A percentile compares a stretch with the other conserved stretches of the same genome.
phyloP scores from a whole-genome alignment of 148 eudicot species.

The Silene latifolia region DNA sequence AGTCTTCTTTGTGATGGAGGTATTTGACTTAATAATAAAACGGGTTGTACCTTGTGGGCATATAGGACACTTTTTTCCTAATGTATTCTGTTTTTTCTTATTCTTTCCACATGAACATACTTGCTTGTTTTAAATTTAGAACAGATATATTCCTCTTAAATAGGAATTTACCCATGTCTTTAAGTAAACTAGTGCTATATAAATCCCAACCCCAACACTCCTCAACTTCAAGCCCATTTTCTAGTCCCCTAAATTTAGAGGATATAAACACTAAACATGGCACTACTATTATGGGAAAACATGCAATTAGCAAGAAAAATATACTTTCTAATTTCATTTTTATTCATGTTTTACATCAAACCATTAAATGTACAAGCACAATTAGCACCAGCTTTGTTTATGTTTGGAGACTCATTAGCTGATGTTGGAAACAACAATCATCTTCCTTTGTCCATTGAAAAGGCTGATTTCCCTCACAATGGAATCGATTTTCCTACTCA shows the following conservation, averaged over 20 bases:
- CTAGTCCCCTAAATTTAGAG: background rate
- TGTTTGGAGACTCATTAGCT: conserved; percentile 84
- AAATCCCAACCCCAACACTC: too few species aligned
- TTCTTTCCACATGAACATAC: too few species aligned
- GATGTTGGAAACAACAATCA: conserved; percentile 89
- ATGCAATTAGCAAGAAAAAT: conserved; percentile 6
- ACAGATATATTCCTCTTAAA: too few species aligned
- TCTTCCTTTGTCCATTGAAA: conserved; percentile 53
- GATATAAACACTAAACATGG: background rate
- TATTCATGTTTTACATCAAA: conserved; percentile 1
- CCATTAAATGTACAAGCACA: conserved; percentile 25
- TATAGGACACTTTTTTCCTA: too few species aligned
- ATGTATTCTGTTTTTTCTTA: too few species aligned
- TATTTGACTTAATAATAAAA: too few species aligned
- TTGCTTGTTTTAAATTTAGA: too few species aligned
- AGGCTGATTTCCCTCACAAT: conserved; percentile 80
- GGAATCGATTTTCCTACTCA: conserved; percentile 68
- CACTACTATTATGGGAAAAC: background rate
- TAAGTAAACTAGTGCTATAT: too few species aligned
- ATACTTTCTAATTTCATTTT: background rate
- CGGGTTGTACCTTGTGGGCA: too few species aligned
- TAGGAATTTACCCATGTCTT: too few species aligned
- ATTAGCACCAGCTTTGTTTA: conserved; percentile 56
- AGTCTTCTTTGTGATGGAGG: too few species aligned
- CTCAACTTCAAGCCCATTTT: too few species aligned